A percentile compares a stretch with the other conserved stretches of the same genome.
These are phyloP conservation scores for Malus fusca DNA, from an alignment of 306 rosid species.

Conservation along the genomic window DNA sequence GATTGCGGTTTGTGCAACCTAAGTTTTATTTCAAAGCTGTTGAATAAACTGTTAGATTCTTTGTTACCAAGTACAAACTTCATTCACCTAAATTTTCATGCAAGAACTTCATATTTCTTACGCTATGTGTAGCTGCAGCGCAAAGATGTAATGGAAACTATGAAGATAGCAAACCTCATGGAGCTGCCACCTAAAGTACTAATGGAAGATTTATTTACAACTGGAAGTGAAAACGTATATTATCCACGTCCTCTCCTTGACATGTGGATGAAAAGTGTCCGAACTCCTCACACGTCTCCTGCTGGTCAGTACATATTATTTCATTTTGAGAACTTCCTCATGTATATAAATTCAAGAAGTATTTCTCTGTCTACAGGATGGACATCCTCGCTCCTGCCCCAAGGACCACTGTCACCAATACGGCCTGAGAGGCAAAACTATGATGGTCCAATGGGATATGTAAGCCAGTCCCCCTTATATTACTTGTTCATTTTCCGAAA, in stretches of 20 bases:
- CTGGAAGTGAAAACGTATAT: slow-evolving; percentile 41
- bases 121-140: slow-evolving; percentile 29
- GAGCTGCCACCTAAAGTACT: slow-evolving; percentile 62
- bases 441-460: slow-evolving; percentile 34
- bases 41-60: background rate
- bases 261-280: slow-evolving; percentile 55
- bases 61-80: background rate
- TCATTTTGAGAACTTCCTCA: background rate
- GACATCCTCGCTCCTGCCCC: slow-evolving; percentile 39
- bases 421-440: slow-evolving; percentile 26
- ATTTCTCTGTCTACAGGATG: slow-evolving; percentile 33
- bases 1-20: background rate
- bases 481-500: slow-evolving; percentile 9
- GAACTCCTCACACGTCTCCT: slow-evolving; percentile 42
- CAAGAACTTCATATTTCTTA: background rate
- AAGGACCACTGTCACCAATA: slow-evolving; percentile 47
- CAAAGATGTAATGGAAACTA: slow-evolving; percentile 24
- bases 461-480: slow-evolving; percentile 27
- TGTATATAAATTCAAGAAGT: background rate
- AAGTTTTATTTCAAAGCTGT: background rate
- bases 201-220: slow-evolving; percentile 37
- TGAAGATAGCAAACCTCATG: slow-evolving; percentile 60
- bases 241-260: slow-evolving; percentile 67
- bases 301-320: slow-evolving; percentile 48
- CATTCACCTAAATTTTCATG: background rate